Conservation (phyloP, 805 yeast genomes). For the Danielozyma ontarioensis region DNA sequence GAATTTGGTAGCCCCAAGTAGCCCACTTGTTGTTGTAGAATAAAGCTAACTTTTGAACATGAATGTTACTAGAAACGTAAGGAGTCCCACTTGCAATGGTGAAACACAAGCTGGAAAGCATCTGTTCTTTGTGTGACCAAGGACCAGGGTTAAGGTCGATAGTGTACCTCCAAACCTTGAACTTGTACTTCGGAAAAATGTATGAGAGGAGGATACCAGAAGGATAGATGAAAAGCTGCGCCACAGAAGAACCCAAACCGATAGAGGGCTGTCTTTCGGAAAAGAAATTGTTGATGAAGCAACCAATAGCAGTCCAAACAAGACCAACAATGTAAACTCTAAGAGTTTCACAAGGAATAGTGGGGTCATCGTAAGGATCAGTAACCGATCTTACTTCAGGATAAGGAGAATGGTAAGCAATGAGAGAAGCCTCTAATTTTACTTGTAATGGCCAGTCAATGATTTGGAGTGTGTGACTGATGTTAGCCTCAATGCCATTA, state of each 20-base stretch:
- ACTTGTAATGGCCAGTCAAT: slow-evolving; percentile 9
- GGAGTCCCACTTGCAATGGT: slow-evolving; percentile 4
- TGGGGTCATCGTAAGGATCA: slow-evolving; percentile 17
- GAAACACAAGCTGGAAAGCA: slow-evolving; percentile 8
- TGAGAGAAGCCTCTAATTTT: slow-evolving; percentile 9
- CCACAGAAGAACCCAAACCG: slow-evolving; percentile 36
- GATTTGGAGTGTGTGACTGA: neutral
- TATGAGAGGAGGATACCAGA: slow-evolving; percentile 31
- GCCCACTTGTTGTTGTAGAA: slow-evolving; percentile 16
- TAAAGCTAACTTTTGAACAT: slow-evolving; percentile 5
- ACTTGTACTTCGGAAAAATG: slow-evolving; percentile 32
- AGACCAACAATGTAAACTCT: slow-evolving; percentile 51
- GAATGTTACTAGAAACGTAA: slow-evolving; percentile 8
- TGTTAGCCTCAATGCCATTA: neutral
- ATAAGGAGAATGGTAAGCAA: slow-evolving; percentile 24
- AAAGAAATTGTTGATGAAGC: slow-evolving; percentile 54
- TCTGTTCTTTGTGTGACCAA: slow-evolving; percentile 10
- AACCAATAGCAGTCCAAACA: slow-evolving; percentile 47
- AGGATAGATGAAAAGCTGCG: slow-evolving; percentile 44
- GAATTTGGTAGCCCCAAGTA: slow-evolving; percentile 9
- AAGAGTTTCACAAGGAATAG: slow-evolving; percentile 30
- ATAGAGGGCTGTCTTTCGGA: slow-evolving; percentile 51
- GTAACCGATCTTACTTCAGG: slow-evolving; percentile 29
- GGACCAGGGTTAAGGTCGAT: slow-evolving; percentile 15
- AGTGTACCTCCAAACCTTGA: slow-evolving; percentile 5